Percentiles rank a stretch among this genome's conserved stretches.
Evolutionary conservation across 2,329 filamentous ascomycete species (phyloP).

Genomic region (Penicillium sp.): DNA sequence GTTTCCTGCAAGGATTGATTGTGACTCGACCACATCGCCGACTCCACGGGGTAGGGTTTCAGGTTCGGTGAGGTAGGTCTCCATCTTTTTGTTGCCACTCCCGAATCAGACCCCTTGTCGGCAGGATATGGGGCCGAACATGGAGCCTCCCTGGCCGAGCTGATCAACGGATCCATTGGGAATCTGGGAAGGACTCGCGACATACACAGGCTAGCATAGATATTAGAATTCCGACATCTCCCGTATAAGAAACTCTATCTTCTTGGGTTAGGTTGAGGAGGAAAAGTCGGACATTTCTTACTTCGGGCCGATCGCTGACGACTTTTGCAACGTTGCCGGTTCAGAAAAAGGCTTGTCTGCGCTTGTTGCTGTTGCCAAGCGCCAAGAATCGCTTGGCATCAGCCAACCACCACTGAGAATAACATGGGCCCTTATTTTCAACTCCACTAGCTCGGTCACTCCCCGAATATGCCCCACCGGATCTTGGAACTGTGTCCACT

Average conservation of each 20-base stretch:
- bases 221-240: no score
- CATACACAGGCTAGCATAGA: no score
- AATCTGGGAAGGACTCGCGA: constrained; percentile 2
- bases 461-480: no score
- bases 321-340: background rate
- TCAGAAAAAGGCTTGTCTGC: background rate
- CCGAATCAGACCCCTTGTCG: background rate
- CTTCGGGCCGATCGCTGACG: background rate
- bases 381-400: background rate
- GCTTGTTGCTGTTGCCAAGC: background rate
- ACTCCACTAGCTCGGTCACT: no score
- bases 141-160: background rate
- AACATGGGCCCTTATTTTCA: no score
- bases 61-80: background rate
- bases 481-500: no score
- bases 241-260: no score
- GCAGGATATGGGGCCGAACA: background rate
- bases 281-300: background rate
- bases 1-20: background rate
- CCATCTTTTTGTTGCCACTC: constrained; percentile 1
- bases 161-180: background rate
- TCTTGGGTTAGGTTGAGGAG: no score
- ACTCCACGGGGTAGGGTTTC: constrained; percentile 8
- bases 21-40: constrained; percentile 7
- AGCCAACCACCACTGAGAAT: background rate